phyloP scores from a whole-genome alignment of 176 grass and related monocot genomes.

The Luzula sylvatica region DNA sequence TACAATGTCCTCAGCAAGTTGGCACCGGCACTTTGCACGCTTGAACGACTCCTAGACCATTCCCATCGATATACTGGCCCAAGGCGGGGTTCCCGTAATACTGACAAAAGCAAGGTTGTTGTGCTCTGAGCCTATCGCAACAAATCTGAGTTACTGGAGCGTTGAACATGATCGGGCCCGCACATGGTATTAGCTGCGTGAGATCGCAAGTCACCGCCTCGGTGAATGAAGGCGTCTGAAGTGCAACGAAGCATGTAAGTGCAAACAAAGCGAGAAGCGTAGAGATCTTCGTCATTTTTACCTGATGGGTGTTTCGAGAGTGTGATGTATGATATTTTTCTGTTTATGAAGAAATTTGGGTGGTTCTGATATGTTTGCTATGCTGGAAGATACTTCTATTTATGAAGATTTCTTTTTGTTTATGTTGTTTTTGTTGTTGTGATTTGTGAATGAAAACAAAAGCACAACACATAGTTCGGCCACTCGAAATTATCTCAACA shows the following conservation, averaged over 20 bases:
- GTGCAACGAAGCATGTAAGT: not conserved
- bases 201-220: conserved; percentile 40
- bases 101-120: conserved; percentile 71
- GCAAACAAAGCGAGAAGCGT: not conserved
- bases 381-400: too few relatives aligned
- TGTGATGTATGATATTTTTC: not conserved
- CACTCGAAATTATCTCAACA: too few relatives aligned
- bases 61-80: not conserved
- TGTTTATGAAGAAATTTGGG: too few relatives aligned
- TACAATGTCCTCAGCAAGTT: not conserved
- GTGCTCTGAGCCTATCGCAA: conserved; percentile 49
- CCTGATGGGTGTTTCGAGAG: not conserved
- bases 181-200: conserved; percentile 43
- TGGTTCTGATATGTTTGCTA: too few relatives aligned
- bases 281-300: not conserved
- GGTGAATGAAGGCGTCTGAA: too few relatives aligned
- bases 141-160: conserved; percentile 29
- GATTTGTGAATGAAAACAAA: too few relatives aligned
- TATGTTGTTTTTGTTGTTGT: too few relatives aligned
- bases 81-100: conserved; percentile 46
- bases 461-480: too few relatives aligned
- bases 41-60: not conserved
- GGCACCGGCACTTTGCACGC: not conserved
- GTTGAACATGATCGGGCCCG: conserved; percentile 35
- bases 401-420: too few relatives aligned